Evolutionary conservation across 306 rosid genomes (phyloP).

Genomic region (Mucuna pruriens): DNA sequence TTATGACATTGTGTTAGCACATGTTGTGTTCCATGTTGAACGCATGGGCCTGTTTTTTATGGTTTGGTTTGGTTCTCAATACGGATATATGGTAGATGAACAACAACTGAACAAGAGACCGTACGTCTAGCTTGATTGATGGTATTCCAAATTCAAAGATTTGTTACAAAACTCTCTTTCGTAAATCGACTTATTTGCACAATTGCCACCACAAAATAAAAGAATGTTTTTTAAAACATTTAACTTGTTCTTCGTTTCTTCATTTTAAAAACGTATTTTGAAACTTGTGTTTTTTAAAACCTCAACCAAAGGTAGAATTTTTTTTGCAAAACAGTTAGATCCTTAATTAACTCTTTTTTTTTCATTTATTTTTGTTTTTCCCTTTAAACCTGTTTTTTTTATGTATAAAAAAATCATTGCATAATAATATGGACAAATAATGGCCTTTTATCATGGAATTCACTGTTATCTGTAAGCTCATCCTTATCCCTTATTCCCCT

Average conservation of each 20-base stretch:
- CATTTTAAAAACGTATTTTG: no score
- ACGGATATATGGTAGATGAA: background rate
- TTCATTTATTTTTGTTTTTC: background rate
- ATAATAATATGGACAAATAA: background rate
- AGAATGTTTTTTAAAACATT: background rate
- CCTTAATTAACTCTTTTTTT: background rate
- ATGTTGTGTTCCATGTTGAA: background rate
- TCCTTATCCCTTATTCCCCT: background rate
- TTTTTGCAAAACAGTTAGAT: background rate
- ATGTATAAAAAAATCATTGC: no score
- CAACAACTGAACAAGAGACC: background rate
- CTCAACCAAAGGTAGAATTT: no score
- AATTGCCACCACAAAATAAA: background rate
- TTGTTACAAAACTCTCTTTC: background rate
- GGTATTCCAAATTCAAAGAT: background rate
- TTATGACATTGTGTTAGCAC: slow-evolving; percentile 3
- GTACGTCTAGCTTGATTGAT: background rate
- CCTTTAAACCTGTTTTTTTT: background rate
- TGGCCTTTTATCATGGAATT: background rate
- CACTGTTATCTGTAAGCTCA: background rate
- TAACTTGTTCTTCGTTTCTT: background rate
- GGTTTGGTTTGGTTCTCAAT: background rate
- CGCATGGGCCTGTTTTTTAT: background rate
- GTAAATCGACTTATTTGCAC: background rate
- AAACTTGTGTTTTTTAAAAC: no score